A percentile compares a stretch with the other conserved stretches of the same genome.
These are phyloP conservation scores for Suillus ampliporus DNA, from an alignment of 768 basidiomycete species.

Conservation along the genomic window DNA sequence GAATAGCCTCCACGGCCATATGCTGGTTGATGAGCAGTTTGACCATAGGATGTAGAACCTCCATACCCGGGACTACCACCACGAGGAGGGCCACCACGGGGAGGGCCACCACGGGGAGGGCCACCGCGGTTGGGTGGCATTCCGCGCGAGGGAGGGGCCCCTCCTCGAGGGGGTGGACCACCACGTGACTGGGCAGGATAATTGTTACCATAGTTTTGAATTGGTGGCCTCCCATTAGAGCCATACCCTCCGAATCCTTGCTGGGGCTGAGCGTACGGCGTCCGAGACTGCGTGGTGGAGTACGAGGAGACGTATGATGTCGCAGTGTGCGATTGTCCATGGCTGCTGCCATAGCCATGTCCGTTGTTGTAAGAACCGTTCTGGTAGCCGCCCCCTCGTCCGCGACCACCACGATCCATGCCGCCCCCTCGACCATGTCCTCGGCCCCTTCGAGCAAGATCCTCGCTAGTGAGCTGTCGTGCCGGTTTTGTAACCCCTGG, in stretches of 20 bases:
- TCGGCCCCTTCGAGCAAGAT: constrained; percentile 62
- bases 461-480: constrained; percentile 66
- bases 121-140: constrained; percentile 23
- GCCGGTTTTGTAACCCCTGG: constrained; percentile 68
- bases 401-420: constrained; percentile 41
- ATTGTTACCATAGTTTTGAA: constrained; percentile 38
- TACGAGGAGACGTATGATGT: constrained; percentile 23
- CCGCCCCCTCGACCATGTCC: constrained; percentile 54
- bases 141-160: constrained; percentile 12
- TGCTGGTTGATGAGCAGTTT: constrained; percentile 21
- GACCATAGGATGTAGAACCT: constrained; percentile 24
- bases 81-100: constrained; percentile 20
- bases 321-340: constrained; percentile 23
- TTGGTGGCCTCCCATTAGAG: constrained; percentile 37
- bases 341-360: constrained; percentile 18
- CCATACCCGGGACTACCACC: constrained; percentile 30
- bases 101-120: constrained; percentile 15
- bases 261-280: constrained; percentile 20
- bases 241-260: constrained; percentile 38
- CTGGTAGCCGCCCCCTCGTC: constrained; percentile 40
- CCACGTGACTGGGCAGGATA: constrained; percentile 32
- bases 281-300: constrained; percentile 22
- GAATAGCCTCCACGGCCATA: constrained; percentile 35
- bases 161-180: constrained; percentile 20
- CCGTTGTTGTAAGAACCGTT: constrained; percentile 20